A percentile compares a stretch with the other conserved stretches of the same genome.
Conservation (phyloP, 495 filamentous ascomycete species). For the Podospora conica region DNA sequence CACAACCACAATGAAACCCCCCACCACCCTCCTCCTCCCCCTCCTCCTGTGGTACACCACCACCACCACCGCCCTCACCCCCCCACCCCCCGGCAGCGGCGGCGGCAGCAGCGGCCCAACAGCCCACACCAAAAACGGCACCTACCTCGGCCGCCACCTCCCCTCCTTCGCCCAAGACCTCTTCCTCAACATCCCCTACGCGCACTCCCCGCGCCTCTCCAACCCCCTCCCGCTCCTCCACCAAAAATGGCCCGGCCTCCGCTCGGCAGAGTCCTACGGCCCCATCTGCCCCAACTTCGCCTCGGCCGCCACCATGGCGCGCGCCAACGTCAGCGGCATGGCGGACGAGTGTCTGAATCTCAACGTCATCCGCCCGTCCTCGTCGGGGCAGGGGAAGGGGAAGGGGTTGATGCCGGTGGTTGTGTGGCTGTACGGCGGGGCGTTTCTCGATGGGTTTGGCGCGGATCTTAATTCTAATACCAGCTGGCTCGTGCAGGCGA, state of each 20-base stretch:
- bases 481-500: constrained; percentile 25
- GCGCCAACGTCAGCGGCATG: constrained; percentile 18
- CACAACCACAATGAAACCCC: too few relatives aligned
- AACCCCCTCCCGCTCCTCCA: constrained; percentile 25
- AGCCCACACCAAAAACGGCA: constrained; percentile 32
- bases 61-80: neutral
- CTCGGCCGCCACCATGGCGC: constrained; percentile 35
- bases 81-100: neutral
- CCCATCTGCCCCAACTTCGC: constrained; percentile 33
- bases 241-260: constrained; percentile 27
- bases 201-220: constrained; percentile 36
- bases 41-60: neutral
- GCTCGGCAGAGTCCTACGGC: constrained; percentile 44
- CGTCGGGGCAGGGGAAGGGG: neutral
- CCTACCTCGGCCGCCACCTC: constrained; percentile 36
- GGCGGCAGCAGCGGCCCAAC: neutral
- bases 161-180: constrained; percentile 42
- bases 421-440: constrained; percentile 59
- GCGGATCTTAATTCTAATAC: constrained; percentile 49
- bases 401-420: constrained; percentile 29
- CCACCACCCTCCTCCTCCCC: neutral
- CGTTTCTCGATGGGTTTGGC: constrained; percentile 44
- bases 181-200: constrained; percentile 53
- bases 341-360: constrained; percentile 42
- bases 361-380: constrained; percentile 27